These are phyloP conservation scores for Terfezia boudieri DNA, from an alignment of 495 filamentous ascomycete genomes.

Conservation along the genomic window DNA sequence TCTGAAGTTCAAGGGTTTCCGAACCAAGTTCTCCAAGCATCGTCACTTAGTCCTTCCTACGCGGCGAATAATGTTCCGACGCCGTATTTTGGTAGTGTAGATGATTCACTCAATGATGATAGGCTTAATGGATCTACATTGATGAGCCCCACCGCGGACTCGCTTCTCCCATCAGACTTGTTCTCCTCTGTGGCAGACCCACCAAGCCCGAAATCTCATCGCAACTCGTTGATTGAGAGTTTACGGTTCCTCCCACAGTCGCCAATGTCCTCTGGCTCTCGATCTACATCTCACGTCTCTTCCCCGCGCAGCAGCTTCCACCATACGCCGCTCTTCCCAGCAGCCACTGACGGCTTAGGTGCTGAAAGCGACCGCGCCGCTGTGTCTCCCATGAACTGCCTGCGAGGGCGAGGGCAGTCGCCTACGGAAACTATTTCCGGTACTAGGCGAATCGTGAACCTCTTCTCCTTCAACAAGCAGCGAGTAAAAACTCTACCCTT, in stretches of 20 bases:
- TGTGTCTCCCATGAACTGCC: slow-evolving; percentile 1
- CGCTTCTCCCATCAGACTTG: slow-evolving; percentile 57
- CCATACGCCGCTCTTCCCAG: slow-evolving; percentile 32
- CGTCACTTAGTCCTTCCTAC: slow-evolving; percentile 17
- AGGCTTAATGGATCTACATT: slow-evolving; percentile 16
- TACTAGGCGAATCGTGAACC: slow-evolving; percentile 31
- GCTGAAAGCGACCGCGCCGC: slow-evolving; percentile 16
- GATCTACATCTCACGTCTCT: slow-evolving; percentile 44
- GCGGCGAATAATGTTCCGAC: slow-evolving; percentile 27
- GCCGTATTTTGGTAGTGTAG: slow-evolving; percentile 30
- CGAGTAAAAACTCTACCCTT: slow-evolving; percentile 48
- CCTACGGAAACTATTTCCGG: slow-evolving; percentile 15
- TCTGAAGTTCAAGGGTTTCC: slow-evolving; percentile 5
- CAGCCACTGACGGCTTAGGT: slow-evolving; percentile 21
- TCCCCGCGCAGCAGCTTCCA: slow-evolving; percentile 34
- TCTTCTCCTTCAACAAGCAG: slow-evolving; percentile 49
- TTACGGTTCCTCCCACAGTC: slow-evolving; percentile 37
- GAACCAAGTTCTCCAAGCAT: slow-evolving; percentile 5
- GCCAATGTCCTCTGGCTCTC: slow-evolving; percentile 41
- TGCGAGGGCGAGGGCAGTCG: background rate
- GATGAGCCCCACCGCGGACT: slow-evolving; percentile 60
- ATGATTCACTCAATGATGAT: slow-evolving; percentile 20
- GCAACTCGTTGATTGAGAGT: slow-evolving; percentile 21
- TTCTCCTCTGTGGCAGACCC: slow-evolving; percentile 53
- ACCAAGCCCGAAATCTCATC: slow-evolving; percentile 26